Base-by-base conservation (phyloP, 2,329 filamentous ascomycete genomes). In the Stachybotrys echinatus region DNA sequence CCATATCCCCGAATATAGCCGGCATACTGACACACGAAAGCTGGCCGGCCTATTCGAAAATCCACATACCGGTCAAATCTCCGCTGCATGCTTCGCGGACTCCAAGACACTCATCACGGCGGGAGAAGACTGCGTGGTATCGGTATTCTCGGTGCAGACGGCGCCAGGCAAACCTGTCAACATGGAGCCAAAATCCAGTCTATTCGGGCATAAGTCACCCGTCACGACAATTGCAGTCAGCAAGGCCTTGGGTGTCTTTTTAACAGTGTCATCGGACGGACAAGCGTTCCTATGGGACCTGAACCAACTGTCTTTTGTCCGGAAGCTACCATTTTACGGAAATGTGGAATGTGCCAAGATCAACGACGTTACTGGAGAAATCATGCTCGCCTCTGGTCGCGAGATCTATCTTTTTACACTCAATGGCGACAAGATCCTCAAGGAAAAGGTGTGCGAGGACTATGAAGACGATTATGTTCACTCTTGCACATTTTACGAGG, bases 241-340 rank as follows among this genome's bases (percentile, higher is more conserved):
- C 38, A 87, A 91, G 54, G 88, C 90, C 0, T 95, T 96, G 66
- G 92, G 89, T 62, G 88, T 91, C 0, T 82, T 99, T 48, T 77
- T 97, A 3, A 95, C 91, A 2, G 87, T 88, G 1, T 92, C 88
- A 0, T 79, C 79, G 1, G 89, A 95, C 61, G 92, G 92, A 0
- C 84, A 89, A 38, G 84, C 92, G 12, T 84, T 95, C 61, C 75
- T 97, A 4, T 99, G 94, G 94, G 94, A 97, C 65, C 77, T 99
- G 4, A 99, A 97, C 66, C 83, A 89, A 17, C 81, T 91, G 12
- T 88, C 90, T 48, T 95, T 96, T 61, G 85, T 97, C 6, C 83
- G 90, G 42, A 87, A 84, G 66, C 74, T 92, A 20, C 83, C 83
- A 0, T 66, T 76, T 17, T 74, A 75, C 3, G 76, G 80, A 5